Evolutionary conservation across 2,329 filamentous ascomycete genomes (phyloP).

Genomic region (Ophiosphaerella herpotricha): DNA sequence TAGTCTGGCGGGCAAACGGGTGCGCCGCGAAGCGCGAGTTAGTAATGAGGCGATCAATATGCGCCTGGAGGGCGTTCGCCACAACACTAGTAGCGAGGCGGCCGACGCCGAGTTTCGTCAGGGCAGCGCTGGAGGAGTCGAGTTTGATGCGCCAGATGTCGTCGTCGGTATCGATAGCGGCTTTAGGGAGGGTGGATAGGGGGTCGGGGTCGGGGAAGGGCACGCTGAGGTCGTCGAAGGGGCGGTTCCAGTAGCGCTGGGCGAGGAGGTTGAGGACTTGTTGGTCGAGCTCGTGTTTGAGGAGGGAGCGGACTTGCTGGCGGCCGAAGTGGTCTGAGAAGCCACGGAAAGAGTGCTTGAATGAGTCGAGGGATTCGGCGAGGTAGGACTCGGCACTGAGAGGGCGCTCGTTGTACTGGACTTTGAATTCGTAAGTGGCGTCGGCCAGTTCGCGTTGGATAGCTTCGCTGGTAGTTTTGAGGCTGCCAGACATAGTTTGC

Average conservation of each 20-base stretch:
- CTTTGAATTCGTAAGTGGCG: constrained; percentile 97
- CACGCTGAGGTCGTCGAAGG: constrained; percentile 78
- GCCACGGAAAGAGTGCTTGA: constrained; percentile 97
- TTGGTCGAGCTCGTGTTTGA: constrained; percentile 93
- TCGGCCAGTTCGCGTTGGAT: constrained; percentile 96
- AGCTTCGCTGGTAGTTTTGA: constrained; percentile 86
- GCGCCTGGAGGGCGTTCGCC: constrained; percentile 80
- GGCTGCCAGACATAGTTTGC: constrained; percentile 92
- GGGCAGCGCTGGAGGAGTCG: constrained; percentile 83
- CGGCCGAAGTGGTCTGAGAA: constrained; percentile 90
- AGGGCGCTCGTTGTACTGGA: constrained; percentile 97
- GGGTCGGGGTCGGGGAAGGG: constrained; percentile 70
- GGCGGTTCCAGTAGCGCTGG: constrained; percentile 96
- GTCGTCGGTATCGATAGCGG: constrained; percentile 71
- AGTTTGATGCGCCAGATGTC: constrained; percentile 93
- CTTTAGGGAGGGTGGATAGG: constrained; percentile 78
- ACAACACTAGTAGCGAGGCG: constrained; percentile 91
- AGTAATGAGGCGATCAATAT: constrained; percentile 77
- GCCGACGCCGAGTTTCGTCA: constrained; percentile 94
- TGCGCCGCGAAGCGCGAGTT: constrained; percentile 86
- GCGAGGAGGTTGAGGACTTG: constrained; percentile 91
- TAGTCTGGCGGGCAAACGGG: constrained; percentile 90
- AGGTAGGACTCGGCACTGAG: constrained; percentile 95
- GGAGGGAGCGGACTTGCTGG: constrained; percentile 82
- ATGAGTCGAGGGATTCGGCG: constrained; percentile 90